phyloP scores from a whole-genome alignment of 208 protist species.

The Spongospora subterranea region DNA sequence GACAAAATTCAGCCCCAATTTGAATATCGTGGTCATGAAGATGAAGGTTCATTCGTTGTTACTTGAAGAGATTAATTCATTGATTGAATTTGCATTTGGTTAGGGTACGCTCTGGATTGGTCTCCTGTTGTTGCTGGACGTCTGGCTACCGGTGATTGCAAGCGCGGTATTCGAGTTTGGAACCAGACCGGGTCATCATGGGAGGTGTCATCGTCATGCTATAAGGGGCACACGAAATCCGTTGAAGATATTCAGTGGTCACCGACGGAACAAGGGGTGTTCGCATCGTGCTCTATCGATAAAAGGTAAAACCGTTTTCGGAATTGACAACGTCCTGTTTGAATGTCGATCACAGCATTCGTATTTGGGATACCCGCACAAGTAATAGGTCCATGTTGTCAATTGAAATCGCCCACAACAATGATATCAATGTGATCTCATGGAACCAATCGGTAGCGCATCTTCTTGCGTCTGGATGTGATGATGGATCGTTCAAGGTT shows the following conservation, averaged over 20 bases:
- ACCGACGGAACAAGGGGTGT: constrained; percentile 58
- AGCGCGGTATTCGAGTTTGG: background rate
- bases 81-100: background rate
- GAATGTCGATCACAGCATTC: constrained; percentile 11
- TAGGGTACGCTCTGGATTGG: constrained; percentile 60
- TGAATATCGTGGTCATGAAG: background rate
- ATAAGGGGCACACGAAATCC: background rate
- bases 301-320: background rate
- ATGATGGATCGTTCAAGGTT: constrained; percentile 60
- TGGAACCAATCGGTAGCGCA: constrained; percentile 58
- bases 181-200: background rate
- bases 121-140: constrained; percentile 55
- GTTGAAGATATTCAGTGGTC: constrained; percentile 65
- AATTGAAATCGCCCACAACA: background rate
- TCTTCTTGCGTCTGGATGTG: constrained; percentile 58
- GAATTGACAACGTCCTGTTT: background rate
- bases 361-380: constrained; percentile 16
- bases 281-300: constrained; percentile 58
- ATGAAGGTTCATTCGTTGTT: background rate
- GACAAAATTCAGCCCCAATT: background rate
- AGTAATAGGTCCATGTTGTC: background rate
- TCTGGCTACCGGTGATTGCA: constrained; percentile 50
- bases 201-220: background rate
- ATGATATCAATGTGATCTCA: constrained; percentile 63
- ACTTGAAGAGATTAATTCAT: background rate